Percentiles rank a stretch among this genome's conserved stretches.
Evolutionary conservation across 2,329 filamentous ascomycete species (phyloP).

Genomic region (Colletotrichum gigasporum): DNA sequence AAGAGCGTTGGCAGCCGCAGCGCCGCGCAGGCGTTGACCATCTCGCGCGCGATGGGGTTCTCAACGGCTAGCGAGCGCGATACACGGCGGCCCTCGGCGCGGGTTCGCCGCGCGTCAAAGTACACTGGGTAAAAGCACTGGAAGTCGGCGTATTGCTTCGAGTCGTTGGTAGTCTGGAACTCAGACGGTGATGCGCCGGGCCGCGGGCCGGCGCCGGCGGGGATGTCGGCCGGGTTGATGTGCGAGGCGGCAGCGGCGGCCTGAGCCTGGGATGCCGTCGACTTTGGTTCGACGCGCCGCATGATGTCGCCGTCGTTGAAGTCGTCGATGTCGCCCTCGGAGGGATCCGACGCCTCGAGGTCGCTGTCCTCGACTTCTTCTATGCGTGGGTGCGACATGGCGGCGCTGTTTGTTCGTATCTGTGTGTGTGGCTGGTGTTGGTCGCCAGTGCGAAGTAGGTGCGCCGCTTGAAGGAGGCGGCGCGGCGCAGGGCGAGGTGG

Average conservation of each 20-base stretch:
- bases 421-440: slow-evolving; percentile 2
- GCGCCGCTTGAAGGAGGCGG: slow-evolving; percentile 8
- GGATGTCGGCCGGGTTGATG: slow-evolving; percentile 48
- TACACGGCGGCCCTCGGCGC: slow-evolving; percentile 85
- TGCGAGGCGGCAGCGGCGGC: slow-evolving; percentile 35
- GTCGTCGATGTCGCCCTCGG: slow-evolving; percentile 83
- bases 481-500: background rate
- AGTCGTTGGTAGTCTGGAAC: slow-evolving; percentile 52
- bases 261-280: slow-evolving; percentile 40
- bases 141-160: slow-evolving; percentile 74
- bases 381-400: slow-evolving; percentile 86
- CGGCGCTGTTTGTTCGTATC: background rate
- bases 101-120: slow-evolving; percentile 81
- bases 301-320: slow-evolving; percentile 68
- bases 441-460: no score
- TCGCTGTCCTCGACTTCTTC: slow-evolving; percentile 92
- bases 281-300: slow-evolving; percentile 50
- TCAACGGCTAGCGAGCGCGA: slow-evolving; percentile 74
- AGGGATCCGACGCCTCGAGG: slow-evolving; percentile 78
- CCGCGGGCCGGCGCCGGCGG: slow-evolving; percentile 45
- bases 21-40: slow-evolving; percentile 83
- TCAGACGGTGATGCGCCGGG: slow-evolving; percentile 36
- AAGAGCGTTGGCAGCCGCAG: slow-evolving; percentile 80
- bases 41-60: slow-evolving; percentile 89
- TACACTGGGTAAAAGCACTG: slow-evolving; percentile 96